Percentiles rank a stretch among this genome's conserved stretches.
These are phyloP conservation scores for Akanthomyces dipterigenus DNA, from an alignment of 2,329 filamentous ascomycete species.

Conservation along the genomic window DNA sequence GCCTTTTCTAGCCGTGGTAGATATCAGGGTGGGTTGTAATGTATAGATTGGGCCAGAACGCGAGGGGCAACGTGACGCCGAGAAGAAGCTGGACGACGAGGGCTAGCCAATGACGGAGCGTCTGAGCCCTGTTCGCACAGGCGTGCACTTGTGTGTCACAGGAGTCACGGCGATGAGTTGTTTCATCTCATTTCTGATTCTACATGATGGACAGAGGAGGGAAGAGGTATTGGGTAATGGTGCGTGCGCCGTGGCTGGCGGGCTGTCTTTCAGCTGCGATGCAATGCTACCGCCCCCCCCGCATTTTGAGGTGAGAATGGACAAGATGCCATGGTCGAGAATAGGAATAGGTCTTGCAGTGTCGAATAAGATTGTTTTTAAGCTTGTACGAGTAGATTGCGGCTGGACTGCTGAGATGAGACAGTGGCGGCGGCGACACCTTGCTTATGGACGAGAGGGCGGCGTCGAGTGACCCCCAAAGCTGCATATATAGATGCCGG, in stretches of 20 bases:
- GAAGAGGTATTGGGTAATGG: no score
- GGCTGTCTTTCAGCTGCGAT: constrained; percentile 4
- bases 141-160: no score
- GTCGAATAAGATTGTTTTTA: neutral
- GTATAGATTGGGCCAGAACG: no score
- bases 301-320: neutral
- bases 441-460: neutral
- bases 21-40: no score
- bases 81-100: constrained; percentile 65
- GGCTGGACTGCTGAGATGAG: neutral
- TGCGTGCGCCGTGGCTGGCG: neutral
- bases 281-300: constrained; percentile 7
- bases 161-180: no score
- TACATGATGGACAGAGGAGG: constrained; percentile 17
- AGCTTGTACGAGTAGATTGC: neutral
- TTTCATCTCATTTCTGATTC: no score
- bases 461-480: no score
- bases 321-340: neutral
- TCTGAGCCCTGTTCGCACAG: no score
- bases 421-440: neutral
- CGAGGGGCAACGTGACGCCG: no score
- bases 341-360: neutral
- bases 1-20: no score
- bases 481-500: neutral
- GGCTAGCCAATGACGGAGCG: constrained; percentile 59